Conservation (phyloP, 495 filamentous ascomycete species). For the Cercophora newfieldiana region DNA sequence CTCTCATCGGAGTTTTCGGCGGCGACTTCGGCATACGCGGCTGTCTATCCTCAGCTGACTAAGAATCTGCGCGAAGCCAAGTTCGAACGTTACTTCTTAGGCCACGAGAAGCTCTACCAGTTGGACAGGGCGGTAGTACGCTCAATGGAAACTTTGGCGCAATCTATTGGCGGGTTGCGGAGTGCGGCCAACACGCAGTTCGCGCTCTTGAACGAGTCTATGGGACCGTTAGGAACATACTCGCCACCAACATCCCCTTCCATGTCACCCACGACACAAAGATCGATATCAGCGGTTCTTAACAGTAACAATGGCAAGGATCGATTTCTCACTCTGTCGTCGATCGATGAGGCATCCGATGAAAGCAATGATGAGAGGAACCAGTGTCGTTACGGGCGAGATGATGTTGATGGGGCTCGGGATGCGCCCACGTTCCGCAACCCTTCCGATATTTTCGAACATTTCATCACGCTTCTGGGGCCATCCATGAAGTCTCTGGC, state of each 20-base stretch:
- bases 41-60: conserved; percentile 68
- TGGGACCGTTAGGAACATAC: conserved; percentile 22
- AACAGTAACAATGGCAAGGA: conserved; percentile 30
- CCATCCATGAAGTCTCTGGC: conserved; percentile 95
- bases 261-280: conserved; percentile 34
- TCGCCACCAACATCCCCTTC: conserved; percentile 35
- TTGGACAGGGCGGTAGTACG: conserved; percentile 78
- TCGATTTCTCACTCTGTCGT: conserved; percentile 47
- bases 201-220: conserved; percentile 67
- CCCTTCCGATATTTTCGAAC: conserved; percentile 78
- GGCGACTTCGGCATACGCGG: conserved; percentile 65
- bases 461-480: conserved; percentile 83
- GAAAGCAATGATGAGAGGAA: conserved; percentile 50
- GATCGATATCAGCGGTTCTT: conserved; percentile 34
- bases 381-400: conserved; percentile 11
- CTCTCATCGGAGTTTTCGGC: conserved; percentile 60
- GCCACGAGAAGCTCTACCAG: conserved; percentile 78
- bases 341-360: conserved; percentile 68
- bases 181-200: conserved; percentile 91
- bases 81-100: conserved; percentile 82
- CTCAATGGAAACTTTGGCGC: conserved; percentile 81
- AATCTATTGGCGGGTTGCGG: conserved; percentile 86
- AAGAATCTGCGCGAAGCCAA: conserved; percentile 86
- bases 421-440: conserved; percentile 43
- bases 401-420: not conserved